Percentiles rank a stretch among this genome's conserved stretches.
These are phyloP conservation scores for Atalantia buxifolia DNA, from an alignment of 345 rosid species.

Conservation along the genomic window DNA sequence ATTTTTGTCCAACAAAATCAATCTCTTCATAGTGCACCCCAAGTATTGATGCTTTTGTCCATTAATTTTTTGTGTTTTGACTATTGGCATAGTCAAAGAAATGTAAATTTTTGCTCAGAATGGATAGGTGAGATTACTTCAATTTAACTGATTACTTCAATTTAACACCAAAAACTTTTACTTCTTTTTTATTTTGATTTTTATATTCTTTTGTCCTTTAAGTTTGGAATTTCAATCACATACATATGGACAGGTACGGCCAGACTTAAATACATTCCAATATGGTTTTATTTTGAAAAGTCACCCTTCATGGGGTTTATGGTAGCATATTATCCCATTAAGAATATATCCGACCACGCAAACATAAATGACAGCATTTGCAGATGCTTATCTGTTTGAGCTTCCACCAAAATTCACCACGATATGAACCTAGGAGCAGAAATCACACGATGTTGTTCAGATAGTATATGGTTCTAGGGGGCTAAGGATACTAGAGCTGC, in stretches of 20 bases:
- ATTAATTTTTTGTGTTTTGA: not conserved
- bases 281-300: not conserved
- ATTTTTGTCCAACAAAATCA: not conserved
- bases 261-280: not conserved
- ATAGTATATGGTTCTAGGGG: not conserved
- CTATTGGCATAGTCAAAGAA: not conserved
- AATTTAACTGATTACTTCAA: not conserved
- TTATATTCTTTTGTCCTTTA: not conserved
- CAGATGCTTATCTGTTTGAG: not conserved
- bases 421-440: not conserved
- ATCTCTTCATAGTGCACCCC: not conserved
- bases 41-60: not conserved
- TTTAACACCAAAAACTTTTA: not conserved
- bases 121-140: not conserved
- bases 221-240: not conserved
- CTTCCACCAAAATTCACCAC: not conserved
- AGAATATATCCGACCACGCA: not conserved
- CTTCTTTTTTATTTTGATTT: not conserved
- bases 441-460: not conserved
- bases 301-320: not conserved
- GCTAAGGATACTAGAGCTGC: constrained; percentile 6
- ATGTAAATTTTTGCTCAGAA: not conserved
- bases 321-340: not conserved
- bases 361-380: not conserved
- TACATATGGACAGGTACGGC: no score